A percentile compares a stretch with the other conserved stretches of the same genome.
Evolutionary conservation across 2,329 filamentous ascomycete species (phyloP).

Genomic region (Ustilaginoidea virens): DNA sequence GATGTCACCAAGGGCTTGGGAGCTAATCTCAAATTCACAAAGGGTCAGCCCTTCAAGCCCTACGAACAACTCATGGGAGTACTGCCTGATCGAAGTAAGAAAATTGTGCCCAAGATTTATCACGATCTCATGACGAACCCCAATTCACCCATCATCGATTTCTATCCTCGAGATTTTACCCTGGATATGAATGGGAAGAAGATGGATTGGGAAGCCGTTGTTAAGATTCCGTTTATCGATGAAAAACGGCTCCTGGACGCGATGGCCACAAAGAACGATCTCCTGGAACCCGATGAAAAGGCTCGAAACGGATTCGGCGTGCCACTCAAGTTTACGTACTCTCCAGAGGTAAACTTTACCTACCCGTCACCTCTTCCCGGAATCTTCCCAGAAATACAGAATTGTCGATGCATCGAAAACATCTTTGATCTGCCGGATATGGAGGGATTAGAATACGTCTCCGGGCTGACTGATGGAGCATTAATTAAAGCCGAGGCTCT

Average conservation of each 20-base stretch:
- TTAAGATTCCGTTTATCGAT: constrained; percentile 98
- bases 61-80: constrained; percentile 98
- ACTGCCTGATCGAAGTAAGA: constrained; percentile 90
- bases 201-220: constrained; percentile 98
- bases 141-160: constrained; percentile 88
- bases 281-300: constrained; percentile 65
- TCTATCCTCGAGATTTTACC: constrained; percentile 93
- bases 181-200: constrained; percentile 99
- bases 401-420: constrained; percentile 88
- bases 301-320: constrained; percentile 82
- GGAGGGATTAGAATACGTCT: constrained; percentile 73
- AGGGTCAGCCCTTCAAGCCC: constrained; percentile 88
- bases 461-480: constrained; percentile 71
- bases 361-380: constrained; percentile 83
- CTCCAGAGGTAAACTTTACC: constrained; percentile 57
- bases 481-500: constrained; percentile 71
- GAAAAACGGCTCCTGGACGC: constrained; percentile 71
- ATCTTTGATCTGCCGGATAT: constrained; percentile 89
- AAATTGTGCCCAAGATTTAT: constrained; percentile 78
- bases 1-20: constrained; percentile 80
- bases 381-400: constrained; percentile 74
- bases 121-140: constrained; percentile 85
- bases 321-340: constrained; percentile 83
- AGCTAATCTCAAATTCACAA: constrained; percentile 79
- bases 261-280: constrained; percentile 70